A percentile compares a stretch with the other conserved stretches of the same genome.
Conservation (phyloP, 1,139 yeast species). For the Sugiyamaella xylanicola region DNA sequence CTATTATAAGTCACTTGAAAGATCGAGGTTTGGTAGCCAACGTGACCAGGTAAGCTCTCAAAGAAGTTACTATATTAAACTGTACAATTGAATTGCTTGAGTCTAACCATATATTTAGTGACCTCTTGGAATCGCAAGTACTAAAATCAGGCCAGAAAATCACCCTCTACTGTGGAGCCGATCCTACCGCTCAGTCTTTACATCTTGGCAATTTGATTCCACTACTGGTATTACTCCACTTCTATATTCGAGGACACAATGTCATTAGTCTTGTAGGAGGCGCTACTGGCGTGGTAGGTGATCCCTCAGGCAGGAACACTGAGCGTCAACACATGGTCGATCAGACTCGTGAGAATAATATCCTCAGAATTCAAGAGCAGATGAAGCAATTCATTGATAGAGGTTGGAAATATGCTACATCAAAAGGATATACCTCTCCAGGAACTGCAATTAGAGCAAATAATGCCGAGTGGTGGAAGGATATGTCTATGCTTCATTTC, state of each 20-base stretch:
- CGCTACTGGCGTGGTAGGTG: slow-evolving; percentile 98
- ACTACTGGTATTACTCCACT: slow-evolving; percentile 79
- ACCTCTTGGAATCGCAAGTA: slow-evolving; percentile 45
- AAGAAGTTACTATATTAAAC: too few relatives aligned
- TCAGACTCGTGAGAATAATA: slow-evolving; percentile 58
- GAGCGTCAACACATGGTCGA: slow-evolving; percentile 66
- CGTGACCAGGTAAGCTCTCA: slow-evolving; percentile 27
- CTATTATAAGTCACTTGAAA: slow-evolving; percentile 28
- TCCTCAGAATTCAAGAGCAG: slow-evolving; percentile 61
- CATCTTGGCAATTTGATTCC: slow-evolving; percentile 93
- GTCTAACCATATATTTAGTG: slow-evolving; percentile 32
- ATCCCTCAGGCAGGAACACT: slow-evolving; percentile 87
- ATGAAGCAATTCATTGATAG: slow-evolving; percentile 59
- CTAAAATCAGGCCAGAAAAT: slow-evolving; percentile 43
- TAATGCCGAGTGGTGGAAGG: slow-evolving; percentile 86
- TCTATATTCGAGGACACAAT: slow-evolving; percentile 79
- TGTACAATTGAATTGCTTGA: too few relatives aligned
- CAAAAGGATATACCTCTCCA: slow-evolving; percentile 49
- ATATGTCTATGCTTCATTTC: slow-evolving; percentile 72
- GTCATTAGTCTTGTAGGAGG: slow-evolving; percentile 89
- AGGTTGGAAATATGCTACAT: slow-evolving; percentile 62
- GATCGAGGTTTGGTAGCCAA: slow-evolving; percentile 32
- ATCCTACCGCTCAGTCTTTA: slow-evolving; percentile 87
- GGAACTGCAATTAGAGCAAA: slow-evolving; percentile 56
- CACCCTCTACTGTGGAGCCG: slow-evolving; percentile 90